Evolutionary conservation across 495 filamentous ascomycete genomes (phyloP).

Genomic region (Entonaema liquescens): DNA sequence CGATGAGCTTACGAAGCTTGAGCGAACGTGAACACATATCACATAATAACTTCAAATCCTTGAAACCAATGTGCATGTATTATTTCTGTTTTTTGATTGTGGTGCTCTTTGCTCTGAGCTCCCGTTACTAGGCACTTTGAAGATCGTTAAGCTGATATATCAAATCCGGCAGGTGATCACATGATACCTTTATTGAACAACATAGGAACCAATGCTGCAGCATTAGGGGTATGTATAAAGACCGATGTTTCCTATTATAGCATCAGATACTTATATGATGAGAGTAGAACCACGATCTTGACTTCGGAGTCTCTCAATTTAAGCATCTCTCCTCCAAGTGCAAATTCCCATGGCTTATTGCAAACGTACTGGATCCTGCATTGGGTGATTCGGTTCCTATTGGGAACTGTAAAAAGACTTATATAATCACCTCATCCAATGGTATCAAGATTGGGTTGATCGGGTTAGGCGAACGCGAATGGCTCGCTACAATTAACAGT

Average conservation of each 20-base stretch:
- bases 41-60: too few species aligned
- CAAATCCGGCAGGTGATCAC: conserved; percentile 63
- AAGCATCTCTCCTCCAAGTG: conserved; percentile 75
- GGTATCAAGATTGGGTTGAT: conserved; percentile 87
- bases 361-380: conserved; percentile 71
- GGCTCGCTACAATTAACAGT: conserved; percentile 87
- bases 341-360: conserved; percentile 87
- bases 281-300: conserved; percentile 82
- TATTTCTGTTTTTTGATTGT: too few species aligned
- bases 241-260: background rate
- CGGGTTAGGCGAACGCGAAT: conserved; percentile 78
- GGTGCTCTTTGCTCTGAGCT: background rate
- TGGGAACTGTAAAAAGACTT: conserved; percentile 71
- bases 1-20: background rate
- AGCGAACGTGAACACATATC: background rate
- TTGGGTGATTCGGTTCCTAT: conserved; percentile 74
- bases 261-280: conserved; percentile 34
- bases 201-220: conserved; percentile 80
- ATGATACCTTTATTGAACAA: conserved; percentile 89
- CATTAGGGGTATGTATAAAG: conserved; percentile 69
- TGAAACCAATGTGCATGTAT: background rate
- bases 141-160: conserved; percentile 12
- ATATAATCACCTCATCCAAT: conserved; percentile 79
- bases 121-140: background rate
- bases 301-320: conserved; percentile 88